Evolutionary conservation across 2,329 filamentous ascomycete genomes (phyloP), one percentile per base, ranked within the genome.

Genomic region (Pseudomassariella vexata): DNA sequence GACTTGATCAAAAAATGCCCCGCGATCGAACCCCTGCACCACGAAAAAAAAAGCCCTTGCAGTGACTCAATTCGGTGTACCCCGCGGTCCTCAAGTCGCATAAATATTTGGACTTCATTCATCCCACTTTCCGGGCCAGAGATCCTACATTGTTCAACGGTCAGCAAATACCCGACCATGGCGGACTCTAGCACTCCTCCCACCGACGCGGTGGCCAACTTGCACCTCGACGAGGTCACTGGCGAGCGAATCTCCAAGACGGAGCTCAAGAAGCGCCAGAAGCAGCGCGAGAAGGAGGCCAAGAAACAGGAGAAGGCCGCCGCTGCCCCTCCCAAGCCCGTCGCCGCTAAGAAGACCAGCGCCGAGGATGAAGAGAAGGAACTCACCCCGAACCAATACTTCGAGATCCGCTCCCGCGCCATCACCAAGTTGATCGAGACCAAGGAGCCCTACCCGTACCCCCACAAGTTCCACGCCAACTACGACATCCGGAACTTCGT

Each of bases 251-350:
- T 83, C 39, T 89, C 84, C 66, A 89, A 89, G 79, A 77, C 79
- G 11, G 82, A 89, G 66, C 70, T 96, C 60, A 98, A 98, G 86
- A 90, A 86, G 70, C 81, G 90, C 53, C 78, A 89, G 68, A 98
- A 98, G 85, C 74, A 82, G 56, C 82, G 90, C 46, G 78, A 90
- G 61, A 79, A 76, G 62, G 88, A 94, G 40, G 83, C 83, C 47
- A 85, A 88, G 67, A 95, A 94, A 82, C 79, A 79, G 48, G 79
- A 87, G 66, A 90, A 87, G 72, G 84, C 79, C 18, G 84, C 85
- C 32, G 70, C 76, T 30, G 70, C 79, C 38, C 68, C 76, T 21
- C 71, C 75, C 24, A 69, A 70, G 44, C 64, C 76, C 26, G 71
- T 73, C 50, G 79, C 81, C 65, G 70, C 73, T 50, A 79, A 81